phyloP scores from a whole-genome alignment of 345 rosid species.

The Trapa incisa region DNA sequence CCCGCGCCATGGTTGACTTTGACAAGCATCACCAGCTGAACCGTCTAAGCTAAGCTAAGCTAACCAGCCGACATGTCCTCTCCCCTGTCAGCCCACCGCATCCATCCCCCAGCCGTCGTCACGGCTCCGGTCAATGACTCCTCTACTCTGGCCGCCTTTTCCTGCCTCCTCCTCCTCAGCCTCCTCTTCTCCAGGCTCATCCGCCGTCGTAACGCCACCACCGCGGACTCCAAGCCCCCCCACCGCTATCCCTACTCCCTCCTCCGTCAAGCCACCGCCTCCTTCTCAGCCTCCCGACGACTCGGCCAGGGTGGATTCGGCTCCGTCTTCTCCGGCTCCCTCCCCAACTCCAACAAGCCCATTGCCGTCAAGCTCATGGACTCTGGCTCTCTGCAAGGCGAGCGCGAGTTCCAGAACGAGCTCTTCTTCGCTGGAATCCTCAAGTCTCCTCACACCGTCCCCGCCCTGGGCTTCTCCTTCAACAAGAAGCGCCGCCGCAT shows the following conservation, averaged over 20 bases:
- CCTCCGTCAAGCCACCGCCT: slow-evolving; percentile 67
- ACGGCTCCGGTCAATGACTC: no score
- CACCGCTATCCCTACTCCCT: slow-evolving; percentile 62
- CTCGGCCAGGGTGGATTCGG: slow-evolving; percentile 97
- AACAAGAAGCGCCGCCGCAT: slow-evolving; percentile 51
- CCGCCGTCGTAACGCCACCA: slow-evolving; percentile 69
- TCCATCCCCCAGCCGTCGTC: no score
- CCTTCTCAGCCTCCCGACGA: slow-evolving; percentile 58
- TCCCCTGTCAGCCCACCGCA: no score
- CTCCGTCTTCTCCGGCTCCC: slow-evolving; percentile 56
- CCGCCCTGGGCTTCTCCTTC: slow-evolving; percentile 69
- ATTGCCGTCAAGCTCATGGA: slow-evolving; percentile 90
- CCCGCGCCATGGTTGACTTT: no score
- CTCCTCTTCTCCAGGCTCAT: slow-evolving; percentile 57
- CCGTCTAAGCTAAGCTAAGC: no score
- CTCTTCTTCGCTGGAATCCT: slow-evolving; percentile 61
- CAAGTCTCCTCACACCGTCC: slow-evolving; percentile 39
- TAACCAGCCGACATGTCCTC: no score
- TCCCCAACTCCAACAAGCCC: slow-evolving; percentile 21
- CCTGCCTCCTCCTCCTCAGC: slow-evolving; percentile 27
- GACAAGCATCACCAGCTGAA: no score
- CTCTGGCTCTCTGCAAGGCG: slow-evolving; percentile 81
- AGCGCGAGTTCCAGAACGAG: slow-evolving; percentile 91
- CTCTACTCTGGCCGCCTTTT: slow-evolving; percentile 21
- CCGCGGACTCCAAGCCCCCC: slow-evolving; percentile 44